Base-by-base conservation (phyloP, 2,329 filamentous ascomycete species). In the Gnomoniopsis sp. region DNA sequence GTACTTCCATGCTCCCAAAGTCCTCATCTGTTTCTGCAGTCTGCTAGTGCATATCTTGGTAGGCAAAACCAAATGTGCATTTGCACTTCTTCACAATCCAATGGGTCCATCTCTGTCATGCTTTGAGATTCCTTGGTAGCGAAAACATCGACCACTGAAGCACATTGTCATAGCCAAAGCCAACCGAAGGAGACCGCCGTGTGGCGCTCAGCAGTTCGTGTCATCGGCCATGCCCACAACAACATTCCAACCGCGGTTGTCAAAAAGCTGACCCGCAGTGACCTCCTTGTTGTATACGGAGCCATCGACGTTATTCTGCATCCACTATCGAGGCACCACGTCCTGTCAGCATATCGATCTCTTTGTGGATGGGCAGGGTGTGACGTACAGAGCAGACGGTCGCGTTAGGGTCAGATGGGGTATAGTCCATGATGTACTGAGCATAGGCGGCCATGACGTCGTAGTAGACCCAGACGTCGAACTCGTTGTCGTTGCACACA, bases 401-500 rank as follows among this genome's bases (percentile, higher is more conserved):
- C 10, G 6, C 43, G n/a, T n/a, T 21, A 7, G 12, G 44, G 21
- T 47, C 1, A 6, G 1, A 15, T 1, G 11, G 26, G 26, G 36
- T 46, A 11, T 53, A 33, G 43, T 53, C 55, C 21, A 50, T 55
- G 26, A 59, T 36, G 7, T 23, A n/a, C n/a, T 59, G 26, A 14
- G 57, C 41, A 30, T 59, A 55, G 10, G 14, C 38, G n/a, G 57
- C 57, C 36, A 59, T 23, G 2, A 33, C 36, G 6, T 58, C 36
- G 6, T 15, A 23, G 38, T 10, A 17, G 2, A 48, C 36, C 10
- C 17, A 0, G 15, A 57, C 6, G 26, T 1, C 19, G 41, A 3
- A 1, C 21, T 58, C 15, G 7, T 54, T 58, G 51, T 58, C 50
- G 7, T 50, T 54, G 50, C 56, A 58, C 3, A 30, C 56, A 21